Conservation (phyloP, 2,329 filamentous ascomycete species). For the Plectosphaerella sp. region DNA sequence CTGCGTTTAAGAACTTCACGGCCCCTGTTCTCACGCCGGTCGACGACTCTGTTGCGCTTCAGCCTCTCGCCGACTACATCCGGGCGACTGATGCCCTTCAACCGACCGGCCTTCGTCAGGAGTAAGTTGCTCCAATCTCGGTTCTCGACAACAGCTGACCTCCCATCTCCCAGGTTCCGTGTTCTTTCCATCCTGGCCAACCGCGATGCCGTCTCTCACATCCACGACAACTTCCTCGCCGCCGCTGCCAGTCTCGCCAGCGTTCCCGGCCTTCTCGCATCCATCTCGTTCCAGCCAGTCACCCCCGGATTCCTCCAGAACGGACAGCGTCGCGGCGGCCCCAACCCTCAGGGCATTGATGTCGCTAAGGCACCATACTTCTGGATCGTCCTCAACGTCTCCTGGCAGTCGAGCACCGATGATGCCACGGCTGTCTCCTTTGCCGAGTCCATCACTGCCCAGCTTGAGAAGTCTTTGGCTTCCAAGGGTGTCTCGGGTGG, state of each 20-base stretch:
- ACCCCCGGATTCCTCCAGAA: conserved; percentile 9
- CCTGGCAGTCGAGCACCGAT: conserved; percentile 8
- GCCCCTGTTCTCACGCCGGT: conserved; percentile 8
- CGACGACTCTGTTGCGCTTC: conserved; percentile 6
- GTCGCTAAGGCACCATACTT: conserved; percentile 9
- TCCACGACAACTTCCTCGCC: conserved; percentile 7
- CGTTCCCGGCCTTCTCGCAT: conserved; percentile 6
- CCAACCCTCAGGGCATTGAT: conserved; percentile 12
- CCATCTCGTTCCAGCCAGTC: conserved; percentile 13
- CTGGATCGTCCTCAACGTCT: conserved; percentile 12
- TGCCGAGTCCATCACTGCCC: conserved; percentile 2
- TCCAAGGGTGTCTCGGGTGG: conserved; percentile 5
- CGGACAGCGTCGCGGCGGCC: conserved; percentile 6
- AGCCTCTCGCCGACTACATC: conserved; percentile 9
- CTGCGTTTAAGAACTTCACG: conserved; percentile 12
- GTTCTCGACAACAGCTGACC: neutral
- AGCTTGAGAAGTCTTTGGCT: conserved; percentile 4
- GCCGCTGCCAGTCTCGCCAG: conserved; percentile 3
- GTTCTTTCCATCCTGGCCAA: conserved; percentile 10
- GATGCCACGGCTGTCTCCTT: conserved; percentile 1
- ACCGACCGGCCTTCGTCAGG: conserved; percentile 11
- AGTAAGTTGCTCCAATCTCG: neutral
- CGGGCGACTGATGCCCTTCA: conserved; percentile 10
- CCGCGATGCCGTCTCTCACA: conserved; percentile 8
- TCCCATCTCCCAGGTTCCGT: conserved; percentile 5